phyloP scores from a whole-genome alignment of 352 stramenopile genomes.

The Phytophthora boehmeriae region DNA sequence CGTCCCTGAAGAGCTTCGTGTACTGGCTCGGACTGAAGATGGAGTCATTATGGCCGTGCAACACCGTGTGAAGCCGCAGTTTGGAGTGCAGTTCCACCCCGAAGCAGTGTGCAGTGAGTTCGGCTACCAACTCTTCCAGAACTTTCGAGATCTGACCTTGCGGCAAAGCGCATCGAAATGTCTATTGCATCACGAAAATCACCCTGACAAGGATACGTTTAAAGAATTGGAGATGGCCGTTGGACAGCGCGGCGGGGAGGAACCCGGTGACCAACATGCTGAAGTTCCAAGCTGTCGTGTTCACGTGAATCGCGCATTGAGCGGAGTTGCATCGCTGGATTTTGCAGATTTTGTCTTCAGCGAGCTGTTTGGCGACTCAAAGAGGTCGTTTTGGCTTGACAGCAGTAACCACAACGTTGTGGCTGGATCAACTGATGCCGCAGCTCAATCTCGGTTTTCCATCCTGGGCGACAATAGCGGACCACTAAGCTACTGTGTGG shows the following conservation, averaged over 20 bases:
- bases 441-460: slow-evolving; percentile 53
- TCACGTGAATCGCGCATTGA: slow-evolving; percentile 41
- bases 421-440: slow-evolving; percentile 14
- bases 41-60: slow-evolving; percentile 91
- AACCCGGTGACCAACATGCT: background rate
- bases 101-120: slow-evolving; percentile 93
- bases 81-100: slow-evolving; percentile 97
- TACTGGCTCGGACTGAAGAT: slow-evolving; percentile 73
- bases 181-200: slow-evolving; percentile 51
- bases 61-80: slow-evolving; percentile 88
- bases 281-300: slow-evolving; percentile 25
- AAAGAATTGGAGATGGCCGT: background rate
- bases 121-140: slow-evolving; percentile 88
- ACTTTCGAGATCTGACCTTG: slow-evolving; percentile 85
- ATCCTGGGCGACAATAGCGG: slow-evolving; percentile 78
- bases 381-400: slow-evolving; percentile 80
- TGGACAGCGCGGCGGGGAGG: slow-evolving; percentile 1
- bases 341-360: slow-evolving; percentile 70
- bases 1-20: slow-evolving; percentile 50
- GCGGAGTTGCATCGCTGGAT: slow-evolving; percentile 50
- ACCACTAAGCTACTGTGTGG: slow-evolving; percentile 63
- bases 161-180: slow-evolving; percentile 45
- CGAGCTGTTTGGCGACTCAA: slow-evolving; percentile 49
- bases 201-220: slow-evolving; percentile 15
- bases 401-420: slow-evolving; percentile 71